These are phyloP conservation scores for Coleophoma eucalyptorum DNA, from an alignment of 2,329 filamentous ascomycete species.

Conservation along the genomic window DNA sequence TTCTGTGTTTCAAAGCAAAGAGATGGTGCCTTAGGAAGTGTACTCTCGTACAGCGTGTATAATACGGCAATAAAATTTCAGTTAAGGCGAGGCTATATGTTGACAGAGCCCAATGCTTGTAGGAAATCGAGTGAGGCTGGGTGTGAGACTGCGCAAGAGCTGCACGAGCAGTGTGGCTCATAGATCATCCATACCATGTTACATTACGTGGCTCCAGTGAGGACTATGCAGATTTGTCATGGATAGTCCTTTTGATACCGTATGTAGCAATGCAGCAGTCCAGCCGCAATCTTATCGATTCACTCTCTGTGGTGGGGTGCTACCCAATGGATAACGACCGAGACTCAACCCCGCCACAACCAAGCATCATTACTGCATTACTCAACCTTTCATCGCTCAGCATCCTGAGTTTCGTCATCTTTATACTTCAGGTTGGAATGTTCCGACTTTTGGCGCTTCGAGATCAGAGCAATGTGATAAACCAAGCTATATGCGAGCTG, in stretches of 20 bases:
- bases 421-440: not conserved
- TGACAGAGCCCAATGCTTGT: too few species aligned
- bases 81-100: too few species aligned
- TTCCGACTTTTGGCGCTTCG: not conserved
- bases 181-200: not conserved
- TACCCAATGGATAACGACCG: not conserved
- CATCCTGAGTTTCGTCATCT: not conserved
- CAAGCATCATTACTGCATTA: not conserved
- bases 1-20: not conserved
- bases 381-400: not conserved
- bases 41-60: not conserved
- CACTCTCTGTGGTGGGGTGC: not conserved
- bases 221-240: not conserved
- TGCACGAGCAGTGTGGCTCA: too few species aligned
- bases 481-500: not conserved
- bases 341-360: not conserved
- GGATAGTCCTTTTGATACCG: not conserved
- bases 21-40: not conserved
- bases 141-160: too few species aligned
- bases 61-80: too few species aligned
- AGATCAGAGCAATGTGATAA: not conserved
- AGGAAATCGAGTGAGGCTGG: too few species aligned
- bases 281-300: not conserved
- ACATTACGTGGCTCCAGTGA: not conserved
- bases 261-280: not conserved